phyloP scores from a whole-genome alignment of 2,329 filamentous ascomycete species.

The Fonsecaea multimorphosa region DNA sequence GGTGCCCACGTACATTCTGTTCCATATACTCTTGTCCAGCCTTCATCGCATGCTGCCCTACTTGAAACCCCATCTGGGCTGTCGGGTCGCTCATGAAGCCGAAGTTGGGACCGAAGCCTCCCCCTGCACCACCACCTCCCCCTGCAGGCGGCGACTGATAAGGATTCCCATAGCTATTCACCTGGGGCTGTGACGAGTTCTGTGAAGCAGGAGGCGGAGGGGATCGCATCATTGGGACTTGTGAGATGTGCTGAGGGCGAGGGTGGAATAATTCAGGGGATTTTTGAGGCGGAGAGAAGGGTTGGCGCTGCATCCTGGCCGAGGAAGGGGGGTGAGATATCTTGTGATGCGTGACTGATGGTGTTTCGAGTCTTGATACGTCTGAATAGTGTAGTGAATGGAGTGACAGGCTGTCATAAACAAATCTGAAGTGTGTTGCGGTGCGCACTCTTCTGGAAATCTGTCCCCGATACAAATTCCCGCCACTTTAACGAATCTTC shows the following conservation, averaged over 20 bases:
- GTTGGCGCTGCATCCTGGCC: conserved; percentile 77
- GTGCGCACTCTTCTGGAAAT: conserved; percentile 11
- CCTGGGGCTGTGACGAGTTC: conserved; percentile 54
- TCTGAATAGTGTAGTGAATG: conserved; percentile 1
- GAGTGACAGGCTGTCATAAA: conserved; percentile 13
- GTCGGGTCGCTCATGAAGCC: conserved; percentile 96
- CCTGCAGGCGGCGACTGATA: conserved; percentile 52
- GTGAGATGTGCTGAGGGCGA: conserved; percentile 97
- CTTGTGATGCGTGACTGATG: background rate
- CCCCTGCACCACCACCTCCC: conserved; percentile 26
- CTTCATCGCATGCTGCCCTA: conserved; percentile 88
- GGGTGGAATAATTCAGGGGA: conserved; percentile 96
- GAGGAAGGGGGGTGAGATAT: background rate
- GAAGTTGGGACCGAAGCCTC: conserved; percentile 56
- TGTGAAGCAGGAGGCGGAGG: conserved; percentile 80
- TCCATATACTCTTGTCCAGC: conserved; percentile 94
- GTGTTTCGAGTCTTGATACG: background rate
- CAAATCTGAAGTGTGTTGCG: conserved; percentile 1
- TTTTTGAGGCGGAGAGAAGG: conserved; percentile 76
- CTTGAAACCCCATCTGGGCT: conserved; percentile 91
- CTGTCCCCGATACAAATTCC: conserved; percentile 1
- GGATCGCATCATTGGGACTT: conserved; percentile 93
- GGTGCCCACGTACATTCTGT: conserved; percentile 74
- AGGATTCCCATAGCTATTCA: conserved; percentile 55
- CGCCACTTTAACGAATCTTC: background rate